Evolutionary conservation across 108 stramenopile species (phyloP).

Genomic region (Chaetoceros tenuissimus): DNA sequence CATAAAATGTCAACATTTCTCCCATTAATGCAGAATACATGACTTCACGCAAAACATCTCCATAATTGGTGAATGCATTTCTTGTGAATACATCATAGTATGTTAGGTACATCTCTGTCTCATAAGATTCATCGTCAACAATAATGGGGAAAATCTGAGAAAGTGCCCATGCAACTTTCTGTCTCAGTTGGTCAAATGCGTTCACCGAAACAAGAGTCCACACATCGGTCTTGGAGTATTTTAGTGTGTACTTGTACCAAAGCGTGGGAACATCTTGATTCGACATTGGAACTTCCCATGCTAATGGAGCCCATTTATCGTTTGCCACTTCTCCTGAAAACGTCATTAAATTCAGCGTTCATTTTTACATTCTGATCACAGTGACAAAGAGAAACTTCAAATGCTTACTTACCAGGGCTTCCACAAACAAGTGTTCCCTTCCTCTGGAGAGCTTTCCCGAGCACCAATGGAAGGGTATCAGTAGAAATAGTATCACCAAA

Average conservation of each 20-base stretch:
- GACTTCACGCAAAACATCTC: conserved; percentile 49
- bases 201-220: conserved; percentile 31
- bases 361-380: too few relatives aligned
- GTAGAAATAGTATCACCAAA: too few relatives aligned
- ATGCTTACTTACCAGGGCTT: conserved; percentile 38
- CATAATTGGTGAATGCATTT: conserved; percentile 67
- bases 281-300: too few relatives aligned
- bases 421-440: conserved; percentile 33
- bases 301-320: too few relatives aligned
- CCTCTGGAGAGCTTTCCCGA: too few relatives aligned
- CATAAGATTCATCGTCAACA: not conserved
- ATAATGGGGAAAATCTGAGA: conserved; percentile 31
- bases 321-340: too few relatives aligned
- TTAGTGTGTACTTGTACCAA: too few relatives aligned
- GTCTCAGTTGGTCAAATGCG: conserved; percentile 54
- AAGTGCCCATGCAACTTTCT: conserved; percentile 72
- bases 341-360: too few relatives aligned
- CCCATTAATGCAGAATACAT: conserved; percentile 45
- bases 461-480: too few relatives aligned
- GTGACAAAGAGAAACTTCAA: conserved; percentile 24
- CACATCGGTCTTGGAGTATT: too few relatives aligned
- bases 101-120: conserved; percentile 24
- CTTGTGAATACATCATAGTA: conserved; percentile 66
- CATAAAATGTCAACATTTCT: conserved; percentile 35
- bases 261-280: too few relatives aligned